A percentile compares a stretch with the other conserved stretches of the same genome.
Conservation (phyloP, 345 rosid species). For the Rhodamnia argentea region DNA sequence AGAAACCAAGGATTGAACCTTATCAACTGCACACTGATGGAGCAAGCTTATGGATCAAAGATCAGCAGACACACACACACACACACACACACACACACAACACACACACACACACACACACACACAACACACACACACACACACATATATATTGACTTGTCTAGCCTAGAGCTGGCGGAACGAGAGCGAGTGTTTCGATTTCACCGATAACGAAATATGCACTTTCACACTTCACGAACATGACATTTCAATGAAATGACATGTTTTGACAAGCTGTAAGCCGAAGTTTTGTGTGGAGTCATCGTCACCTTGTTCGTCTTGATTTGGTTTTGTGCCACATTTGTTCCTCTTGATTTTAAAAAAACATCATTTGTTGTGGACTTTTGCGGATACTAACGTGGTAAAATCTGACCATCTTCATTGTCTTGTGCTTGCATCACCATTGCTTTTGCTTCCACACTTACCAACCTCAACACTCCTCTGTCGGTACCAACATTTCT, state of each 20-base stretch:
- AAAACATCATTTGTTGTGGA: neutral
- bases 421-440: neutral
- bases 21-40: neutral
- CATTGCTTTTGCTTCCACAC: neutral
- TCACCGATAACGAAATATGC: neutral
- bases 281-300: neutral
- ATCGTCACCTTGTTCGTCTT: neutral
- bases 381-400: neutral
- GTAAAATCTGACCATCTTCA: neutral
- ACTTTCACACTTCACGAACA: neutral
- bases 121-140: too few species aligned
- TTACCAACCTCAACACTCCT: neutral
- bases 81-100: too few species aligned
- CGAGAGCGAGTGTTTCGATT: neutral
- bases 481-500: too few species aligned
- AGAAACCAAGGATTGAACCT: neutral
- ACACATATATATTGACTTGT: neutral
- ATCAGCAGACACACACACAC: too few species aligned
- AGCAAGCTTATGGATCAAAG: neutral
- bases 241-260: neutral
- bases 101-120: too few species aligned
- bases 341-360: neutral
- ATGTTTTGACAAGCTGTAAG: neutral
- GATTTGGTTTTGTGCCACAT: neutral
- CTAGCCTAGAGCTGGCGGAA: neutral